phyloP scores from a whole-genome alignment of 2,329 filamentous ascomycete species.

The Penicillium verrucosum region DNA sequence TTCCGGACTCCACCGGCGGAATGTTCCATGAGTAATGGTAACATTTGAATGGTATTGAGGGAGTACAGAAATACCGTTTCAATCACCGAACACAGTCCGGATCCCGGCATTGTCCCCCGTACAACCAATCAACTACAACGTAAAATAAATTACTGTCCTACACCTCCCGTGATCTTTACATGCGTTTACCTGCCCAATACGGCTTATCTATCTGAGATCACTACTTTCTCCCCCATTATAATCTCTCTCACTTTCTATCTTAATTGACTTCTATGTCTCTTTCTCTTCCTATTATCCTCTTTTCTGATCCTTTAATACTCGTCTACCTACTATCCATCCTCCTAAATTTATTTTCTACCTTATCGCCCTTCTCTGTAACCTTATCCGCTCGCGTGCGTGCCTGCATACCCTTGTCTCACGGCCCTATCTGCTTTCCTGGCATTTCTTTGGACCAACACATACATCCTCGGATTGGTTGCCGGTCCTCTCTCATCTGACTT shows the following conservation, averaged over 20 bases:
- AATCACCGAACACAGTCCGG: conserved; percentile 5
- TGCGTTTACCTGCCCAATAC: conserved; percentile 26
- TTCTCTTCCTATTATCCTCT: conserved; percentile 9
- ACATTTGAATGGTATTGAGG: neutral
- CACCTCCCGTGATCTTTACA: neutral
- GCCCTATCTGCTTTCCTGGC: conserved; percentile 1
- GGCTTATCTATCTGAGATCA: conserved; percentile 20
- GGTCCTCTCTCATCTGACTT: conserved; percentile 8
- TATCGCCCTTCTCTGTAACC: neutral
- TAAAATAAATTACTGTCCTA: conserved; percentile 10
- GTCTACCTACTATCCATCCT: neutral
- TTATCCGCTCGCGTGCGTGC: conserved; percentile 6
- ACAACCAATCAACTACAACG: conserved; percentile 7
- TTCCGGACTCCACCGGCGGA: conserved; percentile 23
- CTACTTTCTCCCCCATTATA: conserved; percentile 12
- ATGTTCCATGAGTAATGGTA: conserved; percentile 21
- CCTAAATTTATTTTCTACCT: neutral
- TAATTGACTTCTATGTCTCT: conserved; percentile 5
- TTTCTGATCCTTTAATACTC: neutral
- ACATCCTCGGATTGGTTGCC: conserved; percentile 6
- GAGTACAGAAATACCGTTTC: neutral
- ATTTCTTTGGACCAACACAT: conserved; percentile 4
- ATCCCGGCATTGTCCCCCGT: conserved; percentile 12
- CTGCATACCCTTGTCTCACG: conserved; percentile 7
- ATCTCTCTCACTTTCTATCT: conserved; percentile 6